Base-by-base conservation (phyloP, 495 filamentous ascomycete genomes). In the Trichoderma orchidacearum region DNA sequence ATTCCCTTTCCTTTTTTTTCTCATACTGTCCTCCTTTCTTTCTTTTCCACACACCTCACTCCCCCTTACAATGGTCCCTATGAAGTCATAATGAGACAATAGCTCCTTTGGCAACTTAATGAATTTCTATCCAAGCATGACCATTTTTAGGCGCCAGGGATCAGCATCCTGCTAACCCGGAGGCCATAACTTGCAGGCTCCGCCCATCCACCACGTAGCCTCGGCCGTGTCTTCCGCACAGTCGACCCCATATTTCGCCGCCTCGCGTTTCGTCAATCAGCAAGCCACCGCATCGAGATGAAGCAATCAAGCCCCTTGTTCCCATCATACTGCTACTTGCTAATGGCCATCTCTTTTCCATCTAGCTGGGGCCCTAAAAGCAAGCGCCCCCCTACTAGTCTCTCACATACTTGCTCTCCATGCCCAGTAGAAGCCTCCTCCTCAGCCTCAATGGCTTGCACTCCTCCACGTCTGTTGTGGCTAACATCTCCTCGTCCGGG, bases 321-420 rank as follows among this genome's bases (percentile, higher is more conserved):
- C 18, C 5, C 18, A n/a, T n/a, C n/a, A n/a, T n/a, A n/a, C n/a
- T n/a, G n/a, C n/a, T n/a, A n/a, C n/a, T n/a, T n/a, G n/a, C n/a
- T n/a, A n/a, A n/a, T n/a, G n/a, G n/a, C n/a, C n/a, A n/a, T n/a
- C n/a, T n/a, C n/a, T n/a, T n/a, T n/a, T n/a, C n/a, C n/a, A n/a
- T n/a, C n/a, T n/a, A n/a, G n/a, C n/a, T n/a, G n/a, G n/a, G n/a
- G n/a, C n/a, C n/a, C n/a, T n/a, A n/a, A n/a, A n/a, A n/a, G n/a
- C n/a, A n/a, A n/a, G n/a, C n/a, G n/a, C n/a, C n/a, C 13, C 30
- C 28, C 15, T 60, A 59, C 32, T 59, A 54, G 21, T 60, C 64
- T 55, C 68, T 70, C 56, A 72, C 64, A 59, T 68, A 72, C 18
- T 62, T 63, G 56, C 69, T 72, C 34, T 72, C 66, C 68, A 72